Evolutionary conservation across 1,284 basidiomycete species (phyloP).

Genomic region (Lentinula novae-zelandiae): DNA sequence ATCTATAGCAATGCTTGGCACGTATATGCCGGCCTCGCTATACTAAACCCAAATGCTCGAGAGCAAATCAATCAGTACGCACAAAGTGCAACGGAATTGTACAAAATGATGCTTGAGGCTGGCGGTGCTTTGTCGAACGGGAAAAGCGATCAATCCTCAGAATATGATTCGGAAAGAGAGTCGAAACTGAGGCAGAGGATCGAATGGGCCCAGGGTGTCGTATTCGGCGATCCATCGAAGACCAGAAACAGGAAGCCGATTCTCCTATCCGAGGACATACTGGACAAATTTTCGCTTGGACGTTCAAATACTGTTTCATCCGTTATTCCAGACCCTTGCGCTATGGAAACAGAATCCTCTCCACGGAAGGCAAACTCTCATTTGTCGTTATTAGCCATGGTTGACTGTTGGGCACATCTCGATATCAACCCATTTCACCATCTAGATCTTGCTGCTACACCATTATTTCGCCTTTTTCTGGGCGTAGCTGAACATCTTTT

Average conservation of each 20-base stretch:
- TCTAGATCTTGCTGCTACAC: slow-evolving; percentile 92
- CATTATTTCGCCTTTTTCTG: slow-evolving; percentile 95
- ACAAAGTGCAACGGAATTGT: slow-evolving; percentile 82
- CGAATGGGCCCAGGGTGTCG: slow-evolving; percentile 70
- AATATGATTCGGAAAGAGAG: slow-evolving; percentile 38
- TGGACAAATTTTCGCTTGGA: slow-evolving; percentile 88
- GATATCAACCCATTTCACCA: slow-evolving; percentile 89
- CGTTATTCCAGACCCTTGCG: slow-evolving; percentile 11
- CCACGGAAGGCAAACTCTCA: slow-evolving; percentile 77
- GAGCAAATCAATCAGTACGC: slow-evolving; percentile 91
- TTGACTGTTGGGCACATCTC: slow-evolving; percentile 94
- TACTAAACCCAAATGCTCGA: slow-evolving; percentile 92
- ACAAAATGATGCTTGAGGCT: slow-evolving; percentile 93
- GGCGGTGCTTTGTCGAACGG: slow-evolving; percentile 27
- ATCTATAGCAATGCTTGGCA: slow-evolving; percentile 99
- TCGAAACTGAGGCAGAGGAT: slow-evolving; percentile 63
- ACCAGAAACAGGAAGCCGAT: slow-evolving; percentile 55
- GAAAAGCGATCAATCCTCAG: not conserved
- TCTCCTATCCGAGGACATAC: slow-evolving; percentile 80
- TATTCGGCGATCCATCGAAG: slow-evolving; percentile 58
- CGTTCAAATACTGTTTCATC: slow-evolving; percentile 27
- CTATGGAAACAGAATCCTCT: not conserved
- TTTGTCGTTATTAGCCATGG: slow-evolving; percentile 95
- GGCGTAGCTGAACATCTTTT: slow-evolving; percentile 97
- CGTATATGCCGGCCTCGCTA: slow-evolving; percentile 96